These are phyloP conservation scores for Aspergillus cristatus DNA, from an alignment of 495 filamentous ascomycete genomes.

Conservation along the genomic window DNA sequence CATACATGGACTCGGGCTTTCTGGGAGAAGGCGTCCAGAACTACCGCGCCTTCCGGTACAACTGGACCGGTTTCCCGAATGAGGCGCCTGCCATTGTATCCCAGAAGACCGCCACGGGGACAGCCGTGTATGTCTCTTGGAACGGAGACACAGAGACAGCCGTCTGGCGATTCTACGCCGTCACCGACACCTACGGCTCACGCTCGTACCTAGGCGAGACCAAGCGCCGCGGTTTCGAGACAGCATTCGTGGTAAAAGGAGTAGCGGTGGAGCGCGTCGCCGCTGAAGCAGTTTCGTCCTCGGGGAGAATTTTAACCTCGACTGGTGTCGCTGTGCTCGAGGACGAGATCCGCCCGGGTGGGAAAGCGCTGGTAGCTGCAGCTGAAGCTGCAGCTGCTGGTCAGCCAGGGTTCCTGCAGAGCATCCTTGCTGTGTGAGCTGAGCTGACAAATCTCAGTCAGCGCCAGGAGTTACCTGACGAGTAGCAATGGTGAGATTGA, in stretches of 20 bases:
- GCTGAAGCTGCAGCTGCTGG: too few relatives aligned
- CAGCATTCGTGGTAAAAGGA: constrained; percentile 14
- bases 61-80: constrained; percentile 26
- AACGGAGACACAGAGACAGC: constrained; percentile 34
- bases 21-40: constrained; percentile 26
- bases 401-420: too few relatives aligned
- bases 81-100: constrained; percentile 28
- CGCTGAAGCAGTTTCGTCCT: constrained; percentile 7
- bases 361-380: too few relatives aligned
- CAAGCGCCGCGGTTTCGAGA: constrained; percentile 30
- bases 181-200: constrained; percentile 23
- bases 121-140: constrained; percentile 31
- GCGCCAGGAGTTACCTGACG: too few relatives aligned
- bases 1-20: constrained; percentile 22
- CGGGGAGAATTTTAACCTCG: constrained; percentile 17
- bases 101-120: constrained; percentile 11
- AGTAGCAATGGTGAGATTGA: too few relatives aligned
- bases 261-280: constrained; percentile 13
- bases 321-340: constrained; percentile 15
- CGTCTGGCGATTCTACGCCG: constrained; percentile 28
- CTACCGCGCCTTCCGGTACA: constrained; percentile 27
- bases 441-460: too few relatives aligned
- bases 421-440: too few relatives aligned
- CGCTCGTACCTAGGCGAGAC: constrained; percentile 26
- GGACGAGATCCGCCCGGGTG: too few relatives aligned